Percentiles rank a stretch among this genome's conserved stretches.
phyloP scores from a whole-genome alignment of 768 basidiomycete species.

The Rhodotorula toruloides region DNA sequence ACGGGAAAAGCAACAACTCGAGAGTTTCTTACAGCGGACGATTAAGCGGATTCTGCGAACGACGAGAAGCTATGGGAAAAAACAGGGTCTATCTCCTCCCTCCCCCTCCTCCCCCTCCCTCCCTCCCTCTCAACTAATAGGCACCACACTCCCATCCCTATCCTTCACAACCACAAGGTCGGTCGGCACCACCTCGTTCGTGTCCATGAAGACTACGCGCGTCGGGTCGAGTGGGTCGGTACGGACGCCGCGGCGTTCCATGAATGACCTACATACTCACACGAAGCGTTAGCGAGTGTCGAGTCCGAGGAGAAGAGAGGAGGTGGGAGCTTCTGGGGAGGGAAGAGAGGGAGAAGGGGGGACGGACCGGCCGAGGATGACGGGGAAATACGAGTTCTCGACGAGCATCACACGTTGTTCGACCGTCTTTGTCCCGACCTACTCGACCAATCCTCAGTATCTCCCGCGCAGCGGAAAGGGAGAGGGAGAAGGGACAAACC shows the following conservation, averaged over 20 bases:
- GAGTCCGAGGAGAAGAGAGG: neutral
- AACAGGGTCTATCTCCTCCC: too few species aligned
- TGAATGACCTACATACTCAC: constrained; percentile 48
- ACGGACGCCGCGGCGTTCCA: constrained; percentile 66
- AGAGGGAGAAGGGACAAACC: constrained; percentile 1
- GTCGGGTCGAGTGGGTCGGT: constrained; percentile 78
- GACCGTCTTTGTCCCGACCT: constrained; percentile 47
- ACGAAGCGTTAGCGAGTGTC: too few species aligned
- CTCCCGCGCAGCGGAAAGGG: neutral
- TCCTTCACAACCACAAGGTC: constrained; percentile 43
- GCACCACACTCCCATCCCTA: constrained; percentile 32
- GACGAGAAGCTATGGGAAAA: too few species aligned
- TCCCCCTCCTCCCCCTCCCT: too few species aligned
- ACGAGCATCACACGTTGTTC: constrained; percentile 69
- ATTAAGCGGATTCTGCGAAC: too few species aligned
- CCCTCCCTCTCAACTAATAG: constrained; percentile 35
- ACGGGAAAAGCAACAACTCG: too few species aligned
- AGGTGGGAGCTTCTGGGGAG: neutral
- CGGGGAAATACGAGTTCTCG: constrained; percentile 93
- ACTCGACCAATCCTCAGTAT: neutral
- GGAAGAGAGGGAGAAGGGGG: neutral
- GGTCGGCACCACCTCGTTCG: constrained; percentile 45
- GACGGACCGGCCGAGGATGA: constrained; percentile 77
- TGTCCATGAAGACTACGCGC: constrained; percentile 83
- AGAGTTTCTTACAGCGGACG: too few species aligned